phyloP scores from a whole-genome alignment of 2,329 filamentous ascomycete species.

The Boeremia lycopersici region DNA sequence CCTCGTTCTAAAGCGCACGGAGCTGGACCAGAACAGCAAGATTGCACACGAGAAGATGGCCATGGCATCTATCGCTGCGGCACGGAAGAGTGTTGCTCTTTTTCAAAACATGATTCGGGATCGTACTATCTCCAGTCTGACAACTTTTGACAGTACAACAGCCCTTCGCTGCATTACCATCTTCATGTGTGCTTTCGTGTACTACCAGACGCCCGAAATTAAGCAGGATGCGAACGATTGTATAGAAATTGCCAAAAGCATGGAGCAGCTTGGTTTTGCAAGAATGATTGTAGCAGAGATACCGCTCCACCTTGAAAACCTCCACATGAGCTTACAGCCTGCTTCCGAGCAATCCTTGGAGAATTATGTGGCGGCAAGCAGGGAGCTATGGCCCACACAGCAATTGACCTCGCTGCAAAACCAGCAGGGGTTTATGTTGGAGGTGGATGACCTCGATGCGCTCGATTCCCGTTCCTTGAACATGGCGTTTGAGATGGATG shows the following conservation, averaged over 20 bases:
- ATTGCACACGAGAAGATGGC: conserved; percentile 44
- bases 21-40: conserved; percentile 34
- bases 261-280: conserved; percentile 43
- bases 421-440: conserved; percentile 41
- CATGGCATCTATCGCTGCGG: conserved; percentile 42
- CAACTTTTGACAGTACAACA: conserved; percentile 46
- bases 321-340: conserved; percentile 30
- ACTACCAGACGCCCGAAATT: conserved; percentile 36
- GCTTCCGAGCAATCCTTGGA: not conserved
- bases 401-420: conserved; percentile 43
- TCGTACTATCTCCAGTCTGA: conserved; percentile 37
- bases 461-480: conserved; percentile 42
- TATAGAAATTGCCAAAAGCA: conserved; percentile 28
- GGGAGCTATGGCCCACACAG: conserved; percentile 37
- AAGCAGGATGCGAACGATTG: conserved; percentile 35
- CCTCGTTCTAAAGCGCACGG: conserved; percentile 36
- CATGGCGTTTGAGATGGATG: conserved; percentile 40
- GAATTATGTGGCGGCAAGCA: conserved; percentile 10
- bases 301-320: conserved; percentile 37
- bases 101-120: conserved; percentile 37
- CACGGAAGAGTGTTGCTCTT: conserved; percentile 36
- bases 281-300: conserved; percentile 45
- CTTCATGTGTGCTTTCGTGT: conserved; percentile 44
- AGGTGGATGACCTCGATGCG: conserved; percentile 39
- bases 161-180: conserved; percentile 43